Percentiles rank a stretch among this genome's conserved stretches.
Evolutionary conservation across 148 eudicot genomes (phyloP).

Genomic region (Silene latifolia): DNA sequence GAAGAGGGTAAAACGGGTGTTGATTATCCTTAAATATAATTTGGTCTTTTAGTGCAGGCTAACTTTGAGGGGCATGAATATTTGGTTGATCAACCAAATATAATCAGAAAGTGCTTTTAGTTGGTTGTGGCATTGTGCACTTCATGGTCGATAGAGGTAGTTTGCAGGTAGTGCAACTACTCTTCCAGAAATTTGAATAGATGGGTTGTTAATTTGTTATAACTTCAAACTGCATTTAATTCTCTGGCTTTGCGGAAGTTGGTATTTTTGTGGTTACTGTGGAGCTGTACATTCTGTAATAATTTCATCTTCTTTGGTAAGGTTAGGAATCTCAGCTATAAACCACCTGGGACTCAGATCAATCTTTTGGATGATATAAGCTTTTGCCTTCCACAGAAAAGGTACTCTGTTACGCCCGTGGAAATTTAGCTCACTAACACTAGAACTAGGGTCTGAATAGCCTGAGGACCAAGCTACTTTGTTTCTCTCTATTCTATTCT

Average conservation of each 20-base stretch:
- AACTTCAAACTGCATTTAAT: no score
- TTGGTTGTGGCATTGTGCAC: background rate
- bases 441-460: no score
- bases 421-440: background rate
- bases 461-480: background rate
- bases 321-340: constrained; percentile 69
- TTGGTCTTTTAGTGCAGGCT: background rate
- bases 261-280: background rate
- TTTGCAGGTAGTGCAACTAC: background rate
- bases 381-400: constrained; percentile 64
- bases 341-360: constrained; percentile 77
- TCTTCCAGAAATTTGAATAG: background rate
- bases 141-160: background rate
- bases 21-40: background rate
- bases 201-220: background rate
- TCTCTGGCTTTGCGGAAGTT: background rate
- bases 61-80: background rate
- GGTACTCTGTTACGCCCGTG: constrained; percentile 35
- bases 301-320: constrained; percentile 25
- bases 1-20: background rate
- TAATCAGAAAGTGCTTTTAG: background rate
- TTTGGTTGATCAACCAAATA: no score
- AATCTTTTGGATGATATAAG: constrained; percentile 62
- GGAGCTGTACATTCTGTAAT: background rate
- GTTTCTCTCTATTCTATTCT: background rate